Evolutionary conservation across 352 stramenopile genomes (phyloP), one percentile per base, ranked within the genome.

Genomic region (Phytophthora sp.): DNA sequence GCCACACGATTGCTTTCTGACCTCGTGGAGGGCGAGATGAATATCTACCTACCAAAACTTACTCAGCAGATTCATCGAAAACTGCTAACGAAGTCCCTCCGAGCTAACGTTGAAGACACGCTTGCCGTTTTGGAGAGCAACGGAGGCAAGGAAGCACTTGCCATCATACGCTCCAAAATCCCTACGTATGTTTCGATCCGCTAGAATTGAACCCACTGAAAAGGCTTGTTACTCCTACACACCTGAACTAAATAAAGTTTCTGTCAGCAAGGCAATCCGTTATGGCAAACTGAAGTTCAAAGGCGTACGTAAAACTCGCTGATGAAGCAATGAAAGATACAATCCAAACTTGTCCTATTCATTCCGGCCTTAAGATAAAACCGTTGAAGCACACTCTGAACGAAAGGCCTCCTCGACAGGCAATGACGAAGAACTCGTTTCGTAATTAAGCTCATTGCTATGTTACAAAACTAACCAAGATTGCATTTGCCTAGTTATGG

Each of bases 11-110:
- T 84, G 18, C 70, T 93, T 10, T 90, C 82, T 13, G 79, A 90
- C 26, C 65, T 72, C 2, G 78, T 93, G 4, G 79, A 88, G 37
- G 69, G 72, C 2, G 81, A 93, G 30, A 90, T 93, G 78, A 91
- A 93, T 54, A 74, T 79, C 42, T 89, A 91, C 38, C 57, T 91
- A 8, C 64, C 79, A 5, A 91, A 91, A 53, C 64, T 93, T 31
- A 87, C 81, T 17, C 84, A 91, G 64, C 84, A 93, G 54, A 90
- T 93, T 42, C 84, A 93, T 30, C 79, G 84, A 37, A 89, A 89
- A 50, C 61, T 89, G 12, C 64, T 81, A 10, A 84, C 79, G 7
- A 90, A 89, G 54, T 65, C 78, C 28, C 55, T 91, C 20, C 75
- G 79, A 0, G 56, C 59, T 1, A 62, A 82, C 1, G 81, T 88